phyloP scores from a whole-genome alignment of 2,329 filamentous ascomycete species.

The Diatrype stigma region DNA sequence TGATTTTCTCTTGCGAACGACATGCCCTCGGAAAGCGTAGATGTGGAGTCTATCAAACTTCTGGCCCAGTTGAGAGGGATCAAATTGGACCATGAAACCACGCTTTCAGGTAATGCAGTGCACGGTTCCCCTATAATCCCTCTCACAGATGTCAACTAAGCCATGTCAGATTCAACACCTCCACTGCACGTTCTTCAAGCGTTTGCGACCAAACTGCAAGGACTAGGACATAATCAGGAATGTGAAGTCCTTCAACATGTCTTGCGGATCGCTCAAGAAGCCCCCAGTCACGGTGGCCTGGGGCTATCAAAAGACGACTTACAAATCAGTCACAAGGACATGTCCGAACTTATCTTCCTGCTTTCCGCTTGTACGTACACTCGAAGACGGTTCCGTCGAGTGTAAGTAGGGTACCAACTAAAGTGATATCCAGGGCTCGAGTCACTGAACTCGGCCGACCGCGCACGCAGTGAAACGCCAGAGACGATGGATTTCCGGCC shows the following conservation, averaged over 20 bases:
- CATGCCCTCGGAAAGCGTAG: no score
- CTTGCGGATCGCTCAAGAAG: conserved; percentile 12
- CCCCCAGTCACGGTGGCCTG: conserved; percentile 23
- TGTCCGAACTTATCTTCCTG: conserved; percentile 21
- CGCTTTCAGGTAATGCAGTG: no score
- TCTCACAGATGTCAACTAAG: no score
- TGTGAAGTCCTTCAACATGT: conserved; percentile 18
- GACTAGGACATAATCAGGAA: conserved; percentile 10
- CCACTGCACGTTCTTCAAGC: not conserved
- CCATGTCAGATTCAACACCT: not conserved
- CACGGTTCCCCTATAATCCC: no score
- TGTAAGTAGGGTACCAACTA: not conserved
- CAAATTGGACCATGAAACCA: no score
- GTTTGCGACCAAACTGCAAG: not conserved
- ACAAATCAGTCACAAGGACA: conserved; percentile 9
- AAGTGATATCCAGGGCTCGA: conserved; percentile 14
- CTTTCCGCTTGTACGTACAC: conserved; percentile 15
- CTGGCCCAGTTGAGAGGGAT: no score
- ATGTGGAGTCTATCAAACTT: no score
- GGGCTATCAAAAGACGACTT: conserved; percentile 11
- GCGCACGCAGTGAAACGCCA: not conserved
- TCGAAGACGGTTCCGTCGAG: no score
- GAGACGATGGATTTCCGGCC: conserved; percentile 5
- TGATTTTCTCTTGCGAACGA: no score
- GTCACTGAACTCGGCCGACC: conserved; percentile 24